A percentile compares a stretch with the other conserved stretches of the same genome.
Evolutionary conservation across 768 basidiomycete genomes (phyloP).

Genomic region (Termitomyces titanicus): DNA sequence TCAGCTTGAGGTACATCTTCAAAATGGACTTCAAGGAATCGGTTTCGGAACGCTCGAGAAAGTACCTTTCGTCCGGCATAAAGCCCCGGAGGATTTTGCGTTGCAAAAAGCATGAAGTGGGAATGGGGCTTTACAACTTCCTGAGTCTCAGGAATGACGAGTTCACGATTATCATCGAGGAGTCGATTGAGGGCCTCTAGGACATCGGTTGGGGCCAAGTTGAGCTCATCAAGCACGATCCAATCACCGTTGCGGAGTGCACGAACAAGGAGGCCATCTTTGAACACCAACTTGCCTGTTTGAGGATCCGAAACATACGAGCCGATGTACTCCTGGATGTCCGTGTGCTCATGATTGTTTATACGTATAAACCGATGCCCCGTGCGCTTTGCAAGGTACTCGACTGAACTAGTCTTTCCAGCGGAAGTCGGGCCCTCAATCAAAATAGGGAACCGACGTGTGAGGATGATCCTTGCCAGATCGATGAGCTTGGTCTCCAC

Average conservation of each 20-base stretch:
- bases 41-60: slow-evolving; percentile 94
- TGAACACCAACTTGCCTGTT: slow-evolving; percentile 93
- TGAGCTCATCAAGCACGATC: slow-evolving; percentile 98
- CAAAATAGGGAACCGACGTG: slow-evolving; percentile 87
- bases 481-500: slow-evolving; percentile 93
- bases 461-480: slow-evolving; percentile 87
- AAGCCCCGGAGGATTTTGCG: slow-evolving; percentile 94
- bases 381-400: slow-evolving; percentile 89
- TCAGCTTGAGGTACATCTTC: slow-evolving; percentile 94
- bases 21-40: slow-evolving; percentile 97
- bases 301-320: slow-evolving; percentile 91
- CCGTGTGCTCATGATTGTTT: slow-evolving; percentile 99
- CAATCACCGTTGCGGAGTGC: slow-evolving; percentile 91
- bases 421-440: slow-evolving; percentile 98
- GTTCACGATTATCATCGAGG: slow-evolving; percentile 95
- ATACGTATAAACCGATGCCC: slow-evolving; percentile 97
- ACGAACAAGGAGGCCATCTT: slow-evolving; percentile 90
- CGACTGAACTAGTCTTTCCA: slow-evolving; percentile 96
- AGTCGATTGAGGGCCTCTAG: slow-evolving; percentile 95
- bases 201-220: slow-evolving; percentile 96
- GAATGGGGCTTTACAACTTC: slow-evolving; percentile 93
- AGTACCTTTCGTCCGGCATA: slow-evolving; percentile 94
- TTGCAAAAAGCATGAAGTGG: slow-evolving; percentile 97
- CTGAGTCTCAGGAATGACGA: slow-evolving; percentile 93
- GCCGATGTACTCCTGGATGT: slow-evolving; percentile 98